These are phyloP conservation scores for Ceratocystis harringtonii DNA, from an alignment of 2,329 filamentous ascomycete genomes.

Conservation along the genomic window DNA sequence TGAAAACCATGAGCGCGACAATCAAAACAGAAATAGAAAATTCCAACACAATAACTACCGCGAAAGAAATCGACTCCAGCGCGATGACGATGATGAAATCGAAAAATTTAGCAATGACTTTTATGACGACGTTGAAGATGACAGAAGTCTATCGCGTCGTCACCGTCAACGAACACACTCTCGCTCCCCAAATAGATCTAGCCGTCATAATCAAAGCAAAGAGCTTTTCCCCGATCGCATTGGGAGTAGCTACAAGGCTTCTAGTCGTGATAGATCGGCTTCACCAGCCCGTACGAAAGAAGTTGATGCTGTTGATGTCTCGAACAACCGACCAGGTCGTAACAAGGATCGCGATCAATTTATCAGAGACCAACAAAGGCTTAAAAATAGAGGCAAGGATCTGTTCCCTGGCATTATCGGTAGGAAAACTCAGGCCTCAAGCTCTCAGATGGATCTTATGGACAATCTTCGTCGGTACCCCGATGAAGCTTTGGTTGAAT, in stretches of 20 bases:
- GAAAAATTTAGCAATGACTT: constrained; percentile 57
- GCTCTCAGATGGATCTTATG: constrained; percentile 10
- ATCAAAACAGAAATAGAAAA: constrained; percentile 29
- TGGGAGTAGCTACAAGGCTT: constrained; percentile 19
- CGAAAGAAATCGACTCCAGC: constrained; percentile 25
- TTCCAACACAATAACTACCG: constrained; percentile 28
- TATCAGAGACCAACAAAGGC: constrained; percentile 24
- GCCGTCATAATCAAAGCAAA: constrained; percentile 32
- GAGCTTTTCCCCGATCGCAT: constrained; percentile 45
- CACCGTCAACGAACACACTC: constrained; percentile 23
- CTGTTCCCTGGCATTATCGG: constrained; percentile 27
- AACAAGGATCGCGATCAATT: constrained; percentile 26
- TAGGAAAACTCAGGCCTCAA: constrained; percentile 19
- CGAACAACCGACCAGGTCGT: constrained; percentile 20
- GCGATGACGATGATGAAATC: constrained; percentile 33
- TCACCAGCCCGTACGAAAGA: constrained; percentile 34
- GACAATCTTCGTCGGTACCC: neutral
- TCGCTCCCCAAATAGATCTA: constrained; percentile 17
- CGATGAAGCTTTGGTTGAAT: neutral
- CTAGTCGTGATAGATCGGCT: constrained; percentile 34
- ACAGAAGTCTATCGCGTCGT: constrained; percentile 25
- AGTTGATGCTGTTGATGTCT: neutral
- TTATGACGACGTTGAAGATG: constrained; percentile 64
- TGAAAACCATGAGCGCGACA: constrained; percentile 47
- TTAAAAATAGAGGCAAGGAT: constrained; percentile 25